Base-by-base conservation (phyloP, 2,329 filamentous ascomycete genomes). In the Claviceps purpurea region DNA sequence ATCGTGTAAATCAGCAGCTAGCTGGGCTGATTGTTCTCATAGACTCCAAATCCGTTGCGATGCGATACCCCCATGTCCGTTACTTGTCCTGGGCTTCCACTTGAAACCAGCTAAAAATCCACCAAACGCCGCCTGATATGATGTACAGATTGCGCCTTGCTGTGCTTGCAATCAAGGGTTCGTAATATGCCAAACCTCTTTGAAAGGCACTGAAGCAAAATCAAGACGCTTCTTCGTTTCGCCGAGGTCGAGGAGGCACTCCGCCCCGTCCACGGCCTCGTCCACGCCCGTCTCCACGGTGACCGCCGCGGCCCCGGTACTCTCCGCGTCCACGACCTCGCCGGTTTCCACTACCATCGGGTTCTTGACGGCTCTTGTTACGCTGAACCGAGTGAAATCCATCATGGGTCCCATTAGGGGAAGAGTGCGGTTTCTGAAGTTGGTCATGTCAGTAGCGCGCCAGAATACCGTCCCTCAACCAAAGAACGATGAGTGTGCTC, bases 361-460 rank as follows among this genome's bases (percentile, higher is more conserved):
- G 72, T 52, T 73, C 75, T 60, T 74, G 73, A 52, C 76, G 76
- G 51, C 72, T 73, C 54, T 75, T 75, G 65, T 78, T 78, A 61
- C 79, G 78, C 61, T 79, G 79, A 11, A 89, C 85, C 61, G 84
- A 80, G 54, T 84, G 81, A 74, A 89, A 89, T 24, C 85, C 85
- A 61, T 88, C 85, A 58, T 75, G 74, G 49, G 66, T 55, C 26
- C 74, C 73, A 22, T 68, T 57, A 8, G 67, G 58, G 7, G 67
- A 57, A 49, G 74, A 70, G 47, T 69, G 68, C 38, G 68, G 55
- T 22, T 16, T 20, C 30, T 43, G 4, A 38, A 50, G 16, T 50
- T 46, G 16, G 3, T 34, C 30, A 13, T 30, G 20, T 38, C 16
- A 47, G 30, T 16, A n/a, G 14, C 34, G 13, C 42, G 16, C 22